Percentiles rank a stretch among this genome's conserved stretches.
phyloP scores from a whole-genome alignment of 352 stramenopile species.

The Globisporangium carolinianum region DNA sequence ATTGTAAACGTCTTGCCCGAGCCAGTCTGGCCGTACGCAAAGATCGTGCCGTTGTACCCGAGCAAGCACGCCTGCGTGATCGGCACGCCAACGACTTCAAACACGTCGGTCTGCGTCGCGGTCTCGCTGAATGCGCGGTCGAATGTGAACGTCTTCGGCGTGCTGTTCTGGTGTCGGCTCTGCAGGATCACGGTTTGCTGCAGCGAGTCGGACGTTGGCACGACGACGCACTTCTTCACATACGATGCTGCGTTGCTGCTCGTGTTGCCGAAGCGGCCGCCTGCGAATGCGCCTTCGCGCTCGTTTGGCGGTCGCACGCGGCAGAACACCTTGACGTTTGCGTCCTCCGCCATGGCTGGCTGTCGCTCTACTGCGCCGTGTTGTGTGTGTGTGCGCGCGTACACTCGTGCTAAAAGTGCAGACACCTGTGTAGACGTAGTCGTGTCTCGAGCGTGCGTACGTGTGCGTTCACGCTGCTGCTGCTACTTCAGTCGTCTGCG shows the following conservation, averaged over 20 bases:
- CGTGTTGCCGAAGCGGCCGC: neutral
- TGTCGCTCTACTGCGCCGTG: neutral
- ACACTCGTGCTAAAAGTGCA: no score
- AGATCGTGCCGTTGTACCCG: constrained; percentile 86
- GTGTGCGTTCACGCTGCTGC: neutral
- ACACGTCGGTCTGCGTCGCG: constrained; percentile 89
- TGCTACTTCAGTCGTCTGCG: neutral
- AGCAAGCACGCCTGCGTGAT: constrained; percentile 74
- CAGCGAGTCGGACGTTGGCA: constrained; percentile 29
- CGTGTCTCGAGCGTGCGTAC: no score
- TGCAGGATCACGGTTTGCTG: constrained; percentile 62
- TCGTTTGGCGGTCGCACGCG: constrained; percentile 79
- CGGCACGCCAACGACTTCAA: constrained; percentile 78
- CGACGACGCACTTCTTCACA: constrained; percentile 58
- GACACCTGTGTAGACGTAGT: no score
- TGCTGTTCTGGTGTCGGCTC: constrained; percentile 24
- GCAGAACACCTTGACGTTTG: constrained; percentile 85
- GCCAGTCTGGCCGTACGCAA: constrained; percentile 80
- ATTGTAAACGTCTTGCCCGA: constrained; percentile 86
- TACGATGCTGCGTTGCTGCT: constrained; percentile 14
- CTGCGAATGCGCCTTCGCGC: constrained; percentile 35
- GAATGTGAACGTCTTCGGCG: constrained; percentile 82
- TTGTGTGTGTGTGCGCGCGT: neutral
- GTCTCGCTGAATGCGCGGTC: constrained; percentile 88
- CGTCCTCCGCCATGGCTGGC: constrained; percentile 29